These are phyloP conservation scores for Ophiostoma himal-ulmi DNA, from an alignment of 2,329 filamentous ascomycete species.

Conservation along the genomic window DNA sequence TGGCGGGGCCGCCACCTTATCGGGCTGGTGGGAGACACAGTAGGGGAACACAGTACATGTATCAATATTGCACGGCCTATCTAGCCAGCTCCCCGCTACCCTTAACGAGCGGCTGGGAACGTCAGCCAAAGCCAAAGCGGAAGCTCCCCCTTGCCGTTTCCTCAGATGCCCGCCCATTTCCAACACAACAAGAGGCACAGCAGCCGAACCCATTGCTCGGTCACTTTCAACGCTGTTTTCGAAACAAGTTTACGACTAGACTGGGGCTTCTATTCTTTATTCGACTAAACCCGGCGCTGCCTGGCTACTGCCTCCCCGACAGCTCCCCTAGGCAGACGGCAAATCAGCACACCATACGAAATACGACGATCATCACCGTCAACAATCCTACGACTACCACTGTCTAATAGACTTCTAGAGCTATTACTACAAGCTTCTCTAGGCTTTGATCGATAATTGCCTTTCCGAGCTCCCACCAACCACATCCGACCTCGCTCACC, in stretches of 20 bases:
- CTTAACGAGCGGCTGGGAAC: neutral
- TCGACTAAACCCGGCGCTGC: neutral
- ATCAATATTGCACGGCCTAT: neutral
- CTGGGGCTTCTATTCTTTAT: neutral
- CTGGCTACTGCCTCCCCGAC: neutral
- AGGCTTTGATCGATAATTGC: neutral
- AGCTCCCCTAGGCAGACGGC: conserved; percentile 14
- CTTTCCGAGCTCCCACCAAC: neutral
- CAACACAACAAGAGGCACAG: conserved; percentile 4
- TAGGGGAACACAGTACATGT: neutral
- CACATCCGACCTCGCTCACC: neutral
- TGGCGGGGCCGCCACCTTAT: conserved; percentile 11
- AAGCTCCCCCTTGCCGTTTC: neutral
- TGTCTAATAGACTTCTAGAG: neutral
- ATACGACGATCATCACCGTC: neutral
- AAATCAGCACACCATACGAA: conserved; percentile 10
- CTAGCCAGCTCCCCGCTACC: conserved; percentile 12
- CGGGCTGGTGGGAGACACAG: conserved; percentile 9
- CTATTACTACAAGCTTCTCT: neutral
- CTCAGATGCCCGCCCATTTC: neutral
- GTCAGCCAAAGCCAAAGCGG: conserved; percentile 1
- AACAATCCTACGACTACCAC: neutral
- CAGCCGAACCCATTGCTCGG: neutral
- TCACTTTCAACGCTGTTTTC: neutral
- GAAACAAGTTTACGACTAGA: neutral